Evolutionary conservation across 805 yeast species (phyloP), one percentile per base, ranked within the genome.

Genomic region (Lachancea dasiensis): DNA sequence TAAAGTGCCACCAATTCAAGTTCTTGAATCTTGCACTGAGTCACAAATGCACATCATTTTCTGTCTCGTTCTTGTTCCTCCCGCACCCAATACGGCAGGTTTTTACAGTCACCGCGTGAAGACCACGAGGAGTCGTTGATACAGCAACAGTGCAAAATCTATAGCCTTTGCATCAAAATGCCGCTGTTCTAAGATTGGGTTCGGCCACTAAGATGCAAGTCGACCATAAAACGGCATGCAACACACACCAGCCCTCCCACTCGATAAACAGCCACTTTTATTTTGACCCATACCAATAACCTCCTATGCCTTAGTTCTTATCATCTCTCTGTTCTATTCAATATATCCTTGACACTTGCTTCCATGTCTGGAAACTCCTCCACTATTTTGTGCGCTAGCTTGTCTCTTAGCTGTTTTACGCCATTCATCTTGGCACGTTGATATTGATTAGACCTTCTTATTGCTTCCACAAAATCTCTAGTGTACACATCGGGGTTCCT

Each of bases 401-500:
- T 69, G 43, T 79, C 77, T 49, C 84, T 67, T 46, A 89, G 70
- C 39, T 73, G 70, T 34, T 55, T 63, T 63, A 83, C 70, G 1
- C 87, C 95, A 29, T 65, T 52, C 73, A 85, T 77, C 58, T 86
- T 86, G 3, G 96, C 97, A 52, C 86, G 75, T 38, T 92, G 69
- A 47, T 81, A 77, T 52, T 94, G 96, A 54, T 92, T 92, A 31
- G 87, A 79, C 50, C 86, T 80, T 27, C 87, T 79, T n/a, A 92
- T 82, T 24, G 90, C 85, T 57, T 92, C 98, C 11, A 90, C 86
- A 63, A 92, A 92, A 63, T 92, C 98, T 57, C 98, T 73, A 1
- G 97, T 87, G 61, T 92, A 92, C 27, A 92, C 87, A 56, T 92
- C 97, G 0, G 98, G 97, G 56, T 92, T 92, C 49, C 98, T 70